These are phyloP conservation scores for Plectosphaerella plurivora DNA, from an alignment of 2,329 filamentous ascomycete genomes.

Conservation along the genomic window DNA sequence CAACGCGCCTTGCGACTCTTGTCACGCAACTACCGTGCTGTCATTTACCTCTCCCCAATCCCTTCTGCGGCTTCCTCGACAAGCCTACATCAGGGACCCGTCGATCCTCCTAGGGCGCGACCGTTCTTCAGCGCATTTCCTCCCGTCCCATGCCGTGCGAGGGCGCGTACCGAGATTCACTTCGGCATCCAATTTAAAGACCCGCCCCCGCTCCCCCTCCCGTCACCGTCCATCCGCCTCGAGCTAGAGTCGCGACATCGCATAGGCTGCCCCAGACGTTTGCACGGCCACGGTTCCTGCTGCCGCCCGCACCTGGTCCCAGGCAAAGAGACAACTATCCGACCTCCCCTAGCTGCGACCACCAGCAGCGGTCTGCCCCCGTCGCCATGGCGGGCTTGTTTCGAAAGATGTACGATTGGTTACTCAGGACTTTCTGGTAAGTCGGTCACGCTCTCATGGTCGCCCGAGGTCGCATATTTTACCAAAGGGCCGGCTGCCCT, in stretches of 20 bases:
- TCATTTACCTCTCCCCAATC: constrained; percentile 1
- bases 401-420: constrained; percentile 94
- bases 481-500: too few species aligned
- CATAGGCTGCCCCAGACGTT: not conserved
- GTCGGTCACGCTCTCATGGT: constrained; percentile 23
- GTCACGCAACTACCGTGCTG: too few species aligned
- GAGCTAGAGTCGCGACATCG: not conserved
- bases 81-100: constrained; percentile 7
- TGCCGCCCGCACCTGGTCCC: not conserved
- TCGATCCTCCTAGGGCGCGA: constrained; percentile 23
- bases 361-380: not conserved
- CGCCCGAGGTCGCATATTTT: not conserved
- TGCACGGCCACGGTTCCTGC: not conserved
- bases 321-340: not conserved
- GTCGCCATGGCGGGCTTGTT: constrained; percentile 82
- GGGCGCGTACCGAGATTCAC: constrained; percentile 25
- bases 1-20: not conserved
- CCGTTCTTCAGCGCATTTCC: constrained; percentile 38
- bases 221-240: constrained; percentile 18
- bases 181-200: constrained; percentile 30
- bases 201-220: constrained; percentile 15
- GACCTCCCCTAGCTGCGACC: not conserved
- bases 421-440: constrained; percentile 95
- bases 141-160: constrained; percentile 26
- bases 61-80: constrained; percentile 4